Evolutionary conservation across 352 stramenopile genomes (phyloP).

Genomic region (Phytophthora ohioensis): DNA sequence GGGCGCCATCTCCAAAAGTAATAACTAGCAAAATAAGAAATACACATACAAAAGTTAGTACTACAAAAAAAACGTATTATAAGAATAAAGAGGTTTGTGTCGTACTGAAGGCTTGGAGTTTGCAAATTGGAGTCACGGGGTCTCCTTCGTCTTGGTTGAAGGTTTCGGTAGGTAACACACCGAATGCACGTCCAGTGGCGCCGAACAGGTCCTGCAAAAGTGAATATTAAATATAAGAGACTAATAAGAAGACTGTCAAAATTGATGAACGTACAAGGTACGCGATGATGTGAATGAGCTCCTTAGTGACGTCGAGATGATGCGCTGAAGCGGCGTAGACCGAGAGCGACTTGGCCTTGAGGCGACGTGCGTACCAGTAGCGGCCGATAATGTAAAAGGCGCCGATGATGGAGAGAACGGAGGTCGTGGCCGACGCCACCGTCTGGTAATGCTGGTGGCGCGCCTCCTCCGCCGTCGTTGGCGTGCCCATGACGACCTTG

Average conservation of each 20-base stretch:
- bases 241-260: neutral
- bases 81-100: neutral
- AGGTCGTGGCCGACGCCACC: constrained; percentile 73
- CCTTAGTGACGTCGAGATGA: constrained; percentile 84
- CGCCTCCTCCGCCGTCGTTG: constrained; percentile 20
- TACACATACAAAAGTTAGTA: neutral
- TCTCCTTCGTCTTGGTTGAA: constrained; percentile 70
- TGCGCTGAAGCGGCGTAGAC: constrained; percentile 54
- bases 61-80: neutral
- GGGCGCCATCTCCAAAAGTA: constrained; percentile 75
- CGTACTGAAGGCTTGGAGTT: constrained; percentile 77
- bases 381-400: constrained; percentile 85
- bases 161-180: constrained; percentile 68
- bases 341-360: constrained; percentile 56
- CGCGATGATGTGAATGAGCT: constrained; percentile 87
- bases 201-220: constrained; percentile 72
- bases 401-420: constrained; percentile 80
- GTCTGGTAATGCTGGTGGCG: constrained; percentile 53
- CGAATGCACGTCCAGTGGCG: constrained; percentile 74
- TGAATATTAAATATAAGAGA: neutral
- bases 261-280: constrained; percentile 51
- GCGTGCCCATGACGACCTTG: constrained; percentile 8
- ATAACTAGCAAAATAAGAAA: constrained; percentile 57
- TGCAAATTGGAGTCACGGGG: constrained; percentile 63
- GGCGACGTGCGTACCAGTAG: constrained; percentile 77